phyloP scores from a whole-genome alignment of 2,329 filamentous ascomycete genomes.

The Clarireedia paspali region DNA sequence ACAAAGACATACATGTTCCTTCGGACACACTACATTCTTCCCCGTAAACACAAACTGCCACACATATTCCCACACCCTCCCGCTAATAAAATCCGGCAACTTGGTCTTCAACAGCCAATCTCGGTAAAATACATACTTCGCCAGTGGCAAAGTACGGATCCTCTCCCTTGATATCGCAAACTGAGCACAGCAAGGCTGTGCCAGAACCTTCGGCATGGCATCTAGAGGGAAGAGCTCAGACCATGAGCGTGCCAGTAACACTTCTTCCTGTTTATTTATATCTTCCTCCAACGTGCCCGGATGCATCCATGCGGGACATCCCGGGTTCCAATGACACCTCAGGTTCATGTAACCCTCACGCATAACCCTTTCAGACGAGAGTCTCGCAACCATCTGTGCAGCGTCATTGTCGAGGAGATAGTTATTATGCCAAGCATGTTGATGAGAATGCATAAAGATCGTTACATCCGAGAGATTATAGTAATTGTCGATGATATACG shows the following conservation, averaged over 20 bases:
- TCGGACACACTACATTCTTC: conserved; percentile 27
- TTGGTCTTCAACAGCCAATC: conserved; percentile 53
- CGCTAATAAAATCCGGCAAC: conserved; percentile 46
- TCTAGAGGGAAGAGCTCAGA: conserved; percentile 20
- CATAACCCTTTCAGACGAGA: conserved; percentile 33
- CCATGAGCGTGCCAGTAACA: conserved; percentile 30
- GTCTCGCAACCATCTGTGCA: conserved; percentile 28
- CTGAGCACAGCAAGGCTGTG: conserved; percentile 54
- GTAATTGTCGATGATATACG: conserved; percentile 58
- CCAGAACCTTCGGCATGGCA: conserved; percentile 40
- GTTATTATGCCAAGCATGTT: conserved; percentile 33
- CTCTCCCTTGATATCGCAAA: conserved; percentile 52
- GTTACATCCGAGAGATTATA: conserved; percentile 36
- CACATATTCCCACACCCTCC: conserved; percentile 55
- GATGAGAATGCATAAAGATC: conserved; percentile 37
- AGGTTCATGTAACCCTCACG: conserved; percentile 52
- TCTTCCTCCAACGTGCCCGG: conserved; percentile 22
- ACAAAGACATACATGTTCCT: conserved; percentile 26
- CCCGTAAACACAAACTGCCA: conserved; percentile 60
- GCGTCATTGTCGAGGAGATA: conserved; percentile 20
- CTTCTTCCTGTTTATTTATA: conserved; percentile 1
- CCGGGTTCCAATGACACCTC: conserved; percentile 50
- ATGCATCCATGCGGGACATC: conserved; percentile 43
- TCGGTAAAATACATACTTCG: conserved; percentile 48
- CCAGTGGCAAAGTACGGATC: conserved; percentile 39